phyloP scores from a whole-genome alignment of 1,284 basidiomycete species.

The Boletus sp. region DNA sequence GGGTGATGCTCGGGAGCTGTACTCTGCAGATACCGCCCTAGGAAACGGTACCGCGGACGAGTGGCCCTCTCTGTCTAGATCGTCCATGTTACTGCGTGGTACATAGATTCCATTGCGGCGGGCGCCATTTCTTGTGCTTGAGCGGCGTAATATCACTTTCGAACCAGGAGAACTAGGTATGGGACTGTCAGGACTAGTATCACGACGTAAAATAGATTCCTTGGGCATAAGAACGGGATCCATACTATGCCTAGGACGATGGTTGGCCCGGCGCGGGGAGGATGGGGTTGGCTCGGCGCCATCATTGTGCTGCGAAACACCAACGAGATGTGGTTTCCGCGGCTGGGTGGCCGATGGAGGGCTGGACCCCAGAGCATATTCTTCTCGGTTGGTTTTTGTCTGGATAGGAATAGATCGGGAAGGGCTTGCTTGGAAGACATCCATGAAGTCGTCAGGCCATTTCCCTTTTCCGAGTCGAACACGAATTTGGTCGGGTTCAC shows the following conservation, averaged over 20 bases:
- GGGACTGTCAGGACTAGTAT: constrained; percentile 53
- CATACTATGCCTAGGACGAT: constrained; percentile 59
- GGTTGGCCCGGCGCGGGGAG: constrained; percentile 52
- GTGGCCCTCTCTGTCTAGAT: constrained; percentile 33
- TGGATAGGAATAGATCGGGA: constrained; percentile 34
- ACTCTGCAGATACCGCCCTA: constrained; percentile 44
- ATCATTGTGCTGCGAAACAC: constrained; percentile 42
- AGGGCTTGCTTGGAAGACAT: constrained; percentile 42
- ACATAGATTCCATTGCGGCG: constrained; percentile 50
- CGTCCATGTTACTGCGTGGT: constrained; percentile 38
- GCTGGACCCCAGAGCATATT: constrained; percentile 28
- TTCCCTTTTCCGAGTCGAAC: constrained; percentile 71
- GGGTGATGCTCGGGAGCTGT: constrained; percentile 35
- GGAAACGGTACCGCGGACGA: constrained; percentile 58
- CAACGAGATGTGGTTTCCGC: constrained; percentile 53
- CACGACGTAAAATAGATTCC: constrained; percentile 50
- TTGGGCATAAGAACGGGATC: constrained; percentile 56
- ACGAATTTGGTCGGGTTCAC: constrained; percentile 35
- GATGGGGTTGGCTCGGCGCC: constrained; percentile 46
- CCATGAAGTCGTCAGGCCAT: constrained; percentile 78
- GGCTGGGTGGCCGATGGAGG: constrained; percentile 51
- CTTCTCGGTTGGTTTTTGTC: constrained; percentile 27
- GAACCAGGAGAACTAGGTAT: constrained; percentile 34
- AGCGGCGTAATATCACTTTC: constrained; percentile 51
- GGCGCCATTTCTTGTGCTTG: constrained; percentile 47